Conservation (phyloP, 2,329 filamentous ascomycete genomes). For the Ophiostoma tasmaniense region DNA sequence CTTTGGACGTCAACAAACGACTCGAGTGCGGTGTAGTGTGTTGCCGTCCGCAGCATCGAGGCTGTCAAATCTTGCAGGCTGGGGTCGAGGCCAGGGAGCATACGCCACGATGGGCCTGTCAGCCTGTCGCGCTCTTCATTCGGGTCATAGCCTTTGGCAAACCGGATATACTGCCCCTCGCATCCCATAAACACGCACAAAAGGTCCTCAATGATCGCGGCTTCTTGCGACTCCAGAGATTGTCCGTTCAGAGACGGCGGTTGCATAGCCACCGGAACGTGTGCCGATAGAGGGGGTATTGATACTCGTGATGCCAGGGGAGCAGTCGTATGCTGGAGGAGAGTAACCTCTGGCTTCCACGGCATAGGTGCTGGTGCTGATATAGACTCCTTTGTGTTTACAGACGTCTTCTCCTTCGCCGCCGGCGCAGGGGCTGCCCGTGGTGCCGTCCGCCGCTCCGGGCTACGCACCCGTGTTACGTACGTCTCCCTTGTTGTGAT, state of each 20-base stretch:
- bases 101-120: constrained; percentile 69
- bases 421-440: constrained; percentile 27
- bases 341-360: constrained; percentile 74
- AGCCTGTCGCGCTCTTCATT: constrained; percentile 78
- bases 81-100: constrained; percentile 77
- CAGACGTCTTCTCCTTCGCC: constrained; percentile 1
- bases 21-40: constrained; percentile 84
- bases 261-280: constrained; percentile 60
- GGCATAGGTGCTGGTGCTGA: constrained; percentile 25
- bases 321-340: constrained; percentile 58
- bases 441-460: constrained; percentile 37
- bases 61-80: constrained; percentile 79
- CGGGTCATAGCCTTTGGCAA: constrained; percentile 73
- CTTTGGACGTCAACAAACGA: constrained; percentile 93
- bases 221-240: constrained; percentile 74
- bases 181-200: constrained; percentile 97
- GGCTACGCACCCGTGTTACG: constrained; percentile 50
- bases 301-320: constrained; percentile 58
- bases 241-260: constrained; percentile 61
- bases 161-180: constrained; percentile 95
- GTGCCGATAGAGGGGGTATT: constrained; percentile 60
- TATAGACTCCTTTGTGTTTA: constrained; percentile 2
- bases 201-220: constrained; percentile 78
- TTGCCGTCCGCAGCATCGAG: constrained; percentile 89
- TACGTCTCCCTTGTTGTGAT: constrained; percentile 55